Percentiles rank a stretch among this genome's conserved stretches.
phyloP scores from a whole-genome alignment of 177 flowering plant species.

The Vitis hybrid region DNA sequence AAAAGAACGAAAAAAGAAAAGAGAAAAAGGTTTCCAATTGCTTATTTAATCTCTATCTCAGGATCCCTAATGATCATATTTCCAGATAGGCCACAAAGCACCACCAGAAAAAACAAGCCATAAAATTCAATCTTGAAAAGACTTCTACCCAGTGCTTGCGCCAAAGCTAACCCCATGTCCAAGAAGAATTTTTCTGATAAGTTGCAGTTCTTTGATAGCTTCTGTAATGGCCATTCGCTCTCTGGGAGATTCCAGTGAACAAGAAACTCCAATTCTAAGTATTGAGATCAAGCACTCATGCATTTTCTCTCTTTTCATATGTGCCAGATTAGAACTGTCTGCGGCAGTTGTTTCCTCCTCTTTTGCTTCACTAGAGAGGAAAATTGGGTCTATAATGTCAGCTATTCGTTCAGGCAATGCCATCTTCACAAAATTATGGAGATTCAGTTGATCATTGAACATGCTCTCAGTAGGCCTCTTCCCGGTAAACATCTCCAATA shows the following conservation, averaged over 20 bases:
- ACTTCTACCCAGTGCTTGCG: neutral
- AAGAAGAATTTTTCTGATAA: neutral
- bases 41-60: no score
- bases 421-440: constrained; percentile 1
- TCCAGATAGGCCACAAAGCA: no score
- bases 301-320: constrained; percentile 10
- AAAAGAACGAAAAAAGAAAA: no score
- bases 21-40: no score
- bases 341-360: neutral
- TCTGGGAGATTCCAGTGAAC: constrained; percentile 5
- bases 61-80: no score
- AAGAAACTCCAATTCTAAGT: constrained; percentile 10
- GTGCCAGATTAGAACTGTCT: neutral
- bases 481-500: constrained; percentile 17
- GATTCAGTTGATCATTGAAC: constrained; percentile 8
- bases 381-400: constrained; percentile 9
- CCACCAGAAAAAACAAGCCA: no score
- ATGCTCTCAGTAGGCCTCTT: constrained; percentile 13
- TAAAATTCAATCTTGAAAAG: neutral
- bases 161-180: neutral
- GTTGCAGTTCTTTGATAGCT: constrained; percentile 8
- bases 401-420: constrained; percentile 2
- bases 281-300: constrained; percentile 6
- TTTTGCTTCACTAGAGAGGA: neutral
- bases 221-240: constrained; percentile 12